Evolutionary conservation across 2,329 filamentous ascomycete species (phyloP).

Genomic region (Bertia moriformis): DNA sequence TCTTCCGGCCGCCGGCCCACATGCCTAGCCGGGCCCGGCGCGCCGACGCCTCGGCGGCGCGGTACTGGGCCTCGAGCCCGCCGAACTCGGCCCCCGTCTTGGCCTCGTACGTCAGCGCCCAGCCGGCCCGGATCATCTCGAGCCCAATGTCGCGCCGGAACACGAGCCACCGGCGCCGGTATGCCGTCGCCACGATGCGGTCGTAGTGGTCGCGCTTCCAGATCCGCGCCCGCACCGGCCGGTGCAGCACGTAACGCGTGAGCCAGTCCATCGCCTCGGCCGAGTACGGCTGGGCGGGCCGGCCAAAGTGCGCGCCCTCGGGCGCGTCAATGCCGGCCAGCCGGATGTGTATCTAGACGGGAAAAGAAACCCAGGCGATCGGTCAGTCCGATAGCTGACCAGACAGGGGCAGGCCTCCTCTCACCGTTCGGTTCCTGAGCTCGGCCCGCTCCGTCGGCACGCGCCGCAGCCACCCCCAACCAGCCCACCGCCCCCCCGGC

Average conservation of each 20-base stretch:
- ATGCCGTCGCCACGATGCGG: slow-evolving; percentile 75
- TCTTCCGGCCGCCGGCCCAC: slow-evolving; percentile 56
- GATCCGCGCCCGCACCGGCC: slow-evolving; percentile 67
- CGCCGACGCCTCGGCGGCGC: slow-evolving; percentile 50
- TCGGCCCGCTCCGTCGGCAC: slow-evolving; percentile 56
- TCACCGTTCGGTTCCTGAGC: slow-evolving; percentile 65
- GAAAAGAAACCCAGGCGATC: not conserved
- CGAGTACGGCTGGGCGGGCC: slow-evolving; percentile 69
- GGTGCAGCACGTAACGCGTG: slow-evolving; percentile 53
- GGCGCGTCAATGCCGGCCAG: slow-evolving; percentile 88
- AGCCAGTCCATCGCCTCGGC: slow-evolving; percentile 73
- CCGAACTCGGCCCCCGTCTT: slow-evolving; percentile 85
- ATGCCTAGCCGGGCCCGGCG: slow-evolving; percentile 54
- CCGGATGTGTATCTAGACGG: slow-evolving; percentile 62
- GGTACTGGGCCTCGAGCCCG: slow-evolving; percentile 47
- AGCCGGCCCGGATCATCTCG: slow-evolving; percentile 72
- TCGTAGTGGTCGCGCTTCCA: slow-evolving; percentile 85
- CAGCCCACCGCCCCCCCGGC: slow-evolving; percentile 70
- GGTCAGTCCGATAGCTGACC: not conserved
- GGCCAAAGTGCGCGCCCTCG: slow-evolving; percentile 83
- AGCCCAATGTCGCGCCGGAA: slow-evolving; percentile 69
- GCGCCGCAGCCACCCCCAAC: slow-evolving; percentile 82
- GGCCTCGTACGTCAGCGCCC: slow-evolving; percentile 87
- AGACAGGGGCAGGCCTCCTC: slow-evolving; percentile 10
- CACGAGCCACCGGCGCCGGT: slow-evolving; percentile 48